Evolutionary conservation across 345 rosid species (phyloP).

Genomic region (Xanthoceras sorbifolium): DNA sequence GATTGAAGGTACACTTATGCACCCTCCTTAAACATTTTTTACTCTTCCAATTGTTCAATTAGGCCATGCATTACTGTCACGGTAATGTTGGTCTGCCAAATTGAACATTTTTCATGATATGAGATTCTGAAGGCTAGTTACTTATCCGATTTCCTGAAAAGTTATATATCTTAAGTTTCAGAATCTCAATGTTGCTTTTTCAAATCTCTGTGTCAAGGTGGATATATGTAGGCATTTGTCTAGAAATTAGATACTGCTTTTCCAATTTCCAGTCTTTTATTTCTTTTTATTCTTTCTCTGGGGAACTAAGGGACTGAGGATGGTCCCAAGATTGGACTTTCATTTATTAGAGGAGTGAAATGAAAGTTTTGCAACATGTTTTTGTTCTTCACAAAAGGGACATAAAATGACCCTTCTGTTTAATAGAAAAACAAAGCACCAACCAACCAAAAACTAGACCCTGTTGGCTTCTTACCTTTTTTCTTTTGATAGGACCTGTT

Average conservation of each 20-base stretch:
- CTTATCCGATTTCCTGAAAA: background rate
- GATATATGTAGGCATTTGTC: background rate
- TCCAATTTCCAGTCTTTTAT: background rate
- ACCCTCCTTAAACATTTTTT: background rate
- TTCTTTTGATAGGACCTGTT: no score
- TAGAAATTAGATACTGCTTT: background rate
- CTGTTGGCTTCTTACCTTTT: background rate
- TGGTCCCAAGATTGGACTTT: background rate
- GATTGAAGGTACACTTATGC: conserved; percentile 49
- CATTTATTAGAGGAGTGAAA: background rate
- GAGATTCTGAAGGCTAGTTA: background rate
- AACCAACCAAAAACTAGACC: background rate
- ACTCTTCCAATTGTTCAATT: background rate
- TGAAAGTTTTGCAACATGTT: conserved; percentile 4
- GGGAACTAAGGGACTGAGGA: background rate
- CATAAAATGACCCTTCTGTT: background rate
- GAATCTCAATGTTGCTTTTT: background rate
- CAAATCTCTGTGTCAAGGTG: background rate
- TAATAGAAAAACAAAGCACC: background rate
- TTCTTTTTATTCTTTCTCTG: background rate
- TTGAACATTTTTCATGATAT: background rate
- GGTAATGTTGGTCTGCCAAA: background rate
- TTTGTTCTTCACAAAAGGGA: conserved; percentile 6
- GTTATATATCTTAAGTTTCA: background rate
- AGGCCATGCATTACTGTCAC: background rate